phyloP scores from a whole-genome alignment of 2,329 filamentous ascomycete species.

The Monilinia vaccinii-corymbosi region DNA sequence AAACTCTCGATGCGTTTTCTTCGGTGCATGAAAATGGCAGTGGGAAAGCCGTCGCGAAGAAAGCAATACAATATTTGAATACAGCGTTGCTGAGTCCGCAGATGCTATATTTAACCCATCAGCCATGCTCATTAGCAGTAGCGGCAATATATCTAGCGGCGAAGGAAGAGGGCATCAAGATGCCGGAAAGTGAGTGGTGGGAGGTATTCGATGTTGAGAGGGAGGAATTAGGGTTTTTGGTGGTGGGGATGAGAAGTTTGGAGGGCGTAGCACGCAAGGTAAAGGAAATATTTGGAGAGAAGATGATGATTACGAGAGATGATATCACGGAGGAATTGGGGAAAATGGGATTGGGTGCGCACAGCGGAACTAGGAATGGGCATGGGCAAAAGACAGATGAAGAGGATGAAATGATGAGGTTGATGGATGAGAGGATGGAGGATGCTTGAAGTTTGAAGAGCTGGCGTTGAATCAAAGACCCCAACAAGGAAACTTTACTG shows the following conservation, averaged over 20 bases:
- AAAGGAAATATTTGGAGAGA: constrained; percentile 19
- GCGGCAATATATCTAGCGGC: constrained; percentile 88
- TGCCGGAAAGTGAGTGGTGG: constrained; percentile 90
- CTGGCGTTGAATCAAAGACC: neutral
- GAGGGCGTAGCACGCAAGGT: constrained; percentile 42
- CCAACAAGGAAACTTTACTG: neutral
- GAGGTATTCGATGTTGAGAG: constrained; percentile 94
- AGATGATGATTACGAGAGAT: constrained; percentile 18
- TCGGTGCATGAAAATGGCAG: constrained; percentile 24
- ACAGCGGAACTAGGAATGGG: neutral
- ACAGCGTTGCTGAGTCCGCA: constrained; percentile 79
- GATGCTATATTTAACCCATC: constrained; percentile 83
- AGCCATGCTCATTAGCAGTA: constrained; percentile 75
- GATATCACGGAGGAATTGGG: constrained; percentile 18
- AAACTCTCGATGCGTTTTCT: constrained; percentile 65
- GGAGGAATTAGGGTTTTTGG: constrained; percentile 87
- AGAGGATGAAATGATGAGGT: constrained; percentile 13
- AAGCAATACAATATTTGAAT: constrained; percentile 73
- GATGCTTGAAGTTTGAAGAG: neutral
- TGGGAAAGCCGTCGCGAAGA: constrained; percentile 47
- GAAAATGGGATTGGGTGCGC: neutral
- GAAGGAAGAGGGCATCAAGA: constrained; percentile 62
- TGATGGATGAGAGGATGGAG: constrained; percentile 23
- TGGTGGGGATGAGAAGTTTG: constrained; percentile 75
- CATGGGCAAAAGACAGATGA: neutral